Evolutionary conservation across 768 basidiomycete species (phyloP).

Genomic region (Sarcomyxa edulis): DNA sequence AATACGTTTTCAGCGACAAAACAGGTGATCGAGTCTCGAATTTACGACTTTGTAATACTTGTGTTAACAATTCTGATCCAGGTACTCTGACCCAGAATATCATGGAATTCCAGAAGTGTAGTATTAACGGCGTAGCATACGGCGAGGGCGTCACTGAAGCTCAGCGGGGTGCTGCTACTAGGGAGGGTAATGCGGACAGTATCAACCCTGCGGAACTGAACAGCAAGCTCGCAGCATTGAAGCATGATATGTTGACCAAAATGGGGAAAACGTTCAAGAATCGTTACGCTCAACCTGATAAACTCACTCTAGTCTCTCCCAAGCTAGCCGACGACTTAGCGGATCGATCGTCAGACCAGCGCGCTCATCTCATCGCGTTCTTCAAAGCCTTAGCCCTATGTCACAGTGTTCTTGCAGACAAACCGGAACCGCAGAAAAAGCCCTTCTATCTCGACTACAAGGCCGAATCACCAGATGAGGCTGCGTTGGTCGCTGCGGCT

Average conservation of each 20-base stretch:
- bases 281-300: constrained; percentile 73
- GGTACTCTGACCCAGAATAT: constrained; percentile 96
- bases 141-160: constrained; percentile 97
- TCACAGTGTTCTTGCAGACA: constrained; percentile 85
- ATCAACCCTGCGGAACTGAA: constrained; percentile 70
- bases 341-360: constrained; percentile 54
- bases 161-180: constrained; percentile 84
- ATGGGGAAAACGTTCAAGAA: constrained; percentile 86
- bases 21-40: constrained; percentile 57
- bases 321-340: constrained; percentile 76
- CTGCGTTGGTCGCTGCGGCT: constrained; percentile 88
- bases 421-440: constrained; percentile 51
- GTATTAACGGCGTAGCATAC: constrained; percentile 76
- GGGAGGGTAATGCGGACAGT: constrained; percentile 66
- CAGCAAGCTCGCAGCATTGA: constrained; percentile 56
- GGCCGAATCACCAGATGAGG: constrained; percentile 95
- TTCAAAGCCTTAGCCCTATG: constrained; percentile 95
- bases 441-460: constrained; percentile 81
- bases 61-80: constrained; percentile 84
- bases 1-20: constrained; percentile 88
- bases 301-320: constrained; percentile 85
- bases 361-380: constrained; percentile 69
- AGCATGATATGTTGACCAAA: constrained; percentile 68
- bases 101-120: constrained; percentile 98
- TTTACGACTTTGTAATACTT: constrained; percentile 20